Base-by-base conservation (phyloP, 192 early-diverging fungal genomes). In the Umbelopsis isabellina region DNA sequence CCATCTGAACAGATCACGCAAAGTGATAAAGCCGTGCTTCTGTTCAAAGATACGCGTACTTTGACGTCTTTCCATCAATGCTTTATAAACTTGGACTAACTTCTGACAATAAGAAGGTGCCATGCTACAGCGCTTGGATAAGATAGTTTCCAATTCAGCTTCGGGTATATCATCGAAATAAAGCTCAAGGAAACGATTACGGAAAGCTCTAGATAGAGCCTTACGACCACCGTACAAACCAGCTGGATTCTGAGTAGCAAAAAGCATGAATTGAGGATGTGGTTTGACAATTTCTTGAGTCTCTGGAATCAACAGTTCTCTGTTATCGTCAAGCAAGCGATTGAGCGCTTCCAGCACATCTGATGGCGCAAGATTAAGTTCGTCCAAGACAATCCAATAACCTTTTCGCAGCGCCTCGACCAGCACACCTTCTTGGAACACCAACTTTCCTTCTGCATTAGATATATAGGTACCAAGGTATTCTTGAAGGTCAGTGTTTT, bases 201-300 rank as follows among this genome's bases (percentile, higher is more conserved):
- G 88, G 89, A 99, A 99, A 0, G 98, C 98, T 11, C 97, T 85
- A 0, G 95, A 97, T 21, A 99, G 85, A 44, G 91, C 91, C 78
- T 99, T 98, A 51, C 98, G 91, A 11, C 98, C 98, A 66, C 96
- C 97, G 77, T 99, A 99, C 27, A 94, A 81, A 7, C 97, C 97
- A n/a, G 98, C 91, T 5, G 98, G 98, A 77, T 99, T 99, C 79
- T 99, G 98, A 21, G 98, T 99, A 25, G 98, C 98, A 85, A 99
- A 99, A 13, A 99, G 86, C 92, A 94, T 95, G 79, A 99, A 99
- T 70, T 94, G 86, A 48, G 91, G 91, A 68, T 99, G 97, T 41
- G 98, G 98, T 18, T 91, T 89, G 45, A 99, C 90, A 33, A 92
- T 76, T 82, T 97, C 93, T 67, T 96, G 94, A 7, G 96, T 99